Evolutionary conservation across 495 filamentous ascomycete genomes (phyloP).

Genomic region (Talaromyces borbonicus): DNA sequence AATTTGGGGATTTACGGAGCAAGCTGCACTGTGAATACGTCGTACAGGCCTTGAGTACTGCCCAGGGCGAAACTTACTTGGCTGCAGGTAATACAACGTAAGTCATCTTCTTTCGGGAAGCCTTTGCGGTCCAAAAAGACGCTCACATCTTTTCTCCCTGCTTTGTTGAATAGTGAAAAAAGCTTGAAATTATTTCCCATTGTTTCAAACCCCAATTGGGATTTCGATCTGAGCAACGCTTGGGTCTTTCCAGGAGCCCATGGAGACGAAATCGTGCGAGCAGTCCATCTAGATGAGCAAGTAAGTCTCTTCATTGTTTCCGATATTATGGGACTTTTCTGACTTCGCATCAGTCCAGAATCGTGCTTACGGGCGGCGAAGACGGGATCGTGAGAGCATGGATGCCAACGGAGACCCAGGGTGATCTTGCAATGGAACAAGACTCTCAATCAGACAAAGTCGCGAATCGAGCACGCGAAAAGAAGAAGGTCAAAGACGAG

Average conservation of each 20-base stretch:
- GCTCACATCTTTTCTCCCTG: neutral
- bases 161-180: constrained; percentile 37
- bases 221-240: constrained; percentile 46
- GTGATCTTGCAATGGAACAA: constrained; percentile 9
- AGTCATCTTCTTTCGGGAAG: neutral
- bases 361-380: constrained; percentile 69
- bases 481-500: constrained; percentile 29
- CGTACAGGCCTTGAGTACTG: constrained; percentile 56
- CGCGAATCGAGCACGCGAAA: constrained; percentile 24
- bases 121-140: too few species aligned
- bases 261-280: constrained; percentile 73
- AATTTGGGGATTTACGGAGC: constrained; percentile 69
- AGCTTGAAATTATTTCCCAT: constrained; percentile 61
- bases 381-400: constrained; percentile 55
- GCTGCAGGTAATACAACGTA: constrained; percentile 36
- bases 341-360: constrained; percentile 40
- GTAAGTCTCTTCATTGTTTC: constrained; percentile 29
- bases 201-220: constrained; percentile 47
- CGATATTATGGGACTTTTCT: neutral
- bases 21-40: constrained; percentile 72
- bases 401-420: constrained; percentile 18
- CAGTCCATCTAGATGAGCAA: constrained; percentile 61
- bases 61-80: constrained; percentile 31
- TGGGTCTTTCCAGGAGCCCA: constrained; percentile 68
- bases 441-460: constrained; percentile 11